Evolutionary conservation across 2,329 filamentous ascomycete species (phyloP), one percentile per base, ranked within the genome.

Genomic region (Geosmithia morbida): DNA sequence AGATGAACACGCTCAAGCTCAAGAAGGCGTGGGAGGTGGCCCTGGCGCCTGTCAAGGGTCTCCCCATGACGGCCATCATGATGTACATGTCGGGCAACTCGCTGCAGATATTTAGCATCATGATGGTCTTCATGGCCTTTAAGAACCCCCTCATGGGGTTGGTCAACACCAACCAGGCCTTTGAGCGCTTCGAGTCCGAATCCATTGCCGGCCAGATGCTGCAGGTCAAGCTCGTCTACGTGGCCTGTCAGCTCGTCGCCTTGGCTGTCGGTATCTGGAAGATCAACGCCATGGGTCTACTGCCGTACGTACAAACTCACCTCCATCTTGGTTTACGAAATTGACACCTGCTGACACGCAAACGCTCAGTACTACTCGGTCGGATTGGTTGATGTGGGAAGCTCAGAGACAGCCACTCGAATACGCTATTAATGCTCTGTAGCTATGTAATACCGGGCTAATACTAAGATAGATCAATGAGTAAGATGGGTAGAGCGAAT

Each of bases 61-160:
- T 98, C 44, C 92, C 92, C 49, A 98, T 98, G 92, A 97, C 94
- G 49, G 89, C 83, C 52, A 90, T 98, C 63, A 96, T 96, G 82
- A 97, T 97, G 88, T 98, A 98, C 75, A 98, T 98, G 92, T 94
- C 90, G 30, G 92, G 92, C 59, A 98, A 97, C 69, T 88, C 87
- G 51, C 78, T 98, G 44, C 92, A 98, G 64, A 97, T 98, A 55
- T 98, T 98, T 72, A 94, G 85, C 66, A 97, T 98, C 67, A 97
- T 97, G 87, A 98, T 97, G 89, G 90, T 97, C 17, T 89, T 90
- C 59, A 97, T 96, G 85, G 82, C 94, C 43, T 98, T 98, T 75
- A 97, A 97, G 73, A 94, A 86, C 55, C 92, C 92, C 10, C 75
- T 98, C 51, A 79, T 87, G 65, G 92, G 89, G 33, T 69, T 97